Evolutionary conservation across 495 filamentous ascomycete species (phyloP).

Genomic region (Cryomyces minteri): DNA sequence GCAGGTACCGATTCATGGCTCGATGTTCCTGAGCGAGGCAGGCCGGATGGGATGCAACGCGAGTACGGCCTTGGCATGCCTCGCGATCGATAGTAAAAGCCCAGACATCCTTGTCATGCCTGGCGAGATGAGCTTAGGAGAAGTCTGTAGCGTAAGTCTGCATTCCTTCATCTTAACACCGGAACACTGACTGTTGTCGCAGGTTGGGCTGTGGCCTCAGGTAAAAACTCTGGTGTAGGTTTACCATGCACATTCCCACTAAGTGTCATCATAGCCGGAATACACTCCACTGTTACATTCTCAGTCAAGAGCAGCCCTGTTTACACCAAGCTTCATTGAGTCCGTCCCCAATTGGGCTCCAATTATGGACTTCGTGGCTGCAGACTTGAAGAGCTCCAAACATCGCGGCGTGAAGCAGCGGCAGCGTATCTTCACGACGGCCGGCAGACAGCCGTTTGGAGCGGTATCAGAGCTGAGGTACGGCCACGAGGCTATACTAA

Average conservation of each 20-base stretch:
- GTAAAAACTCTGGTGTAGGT: background rate
- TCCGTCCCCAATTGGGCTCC: slow-evolving; percentile 75
- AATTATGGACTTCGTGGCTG: slow-evolving; percentile 38
- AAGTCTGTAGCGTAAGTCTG: slow-evolving; percentile 1
- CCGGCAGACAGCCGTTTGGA: slow-evolving; percentile 16
- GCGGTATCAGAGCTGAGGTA: slow-evolving; percentile 14
- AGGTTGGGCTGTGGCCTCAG: background rate
- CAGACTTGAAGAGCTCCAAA: slow-evolving; percentile 3
- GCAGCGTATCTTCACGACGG: slow-evolving; percentile 13
- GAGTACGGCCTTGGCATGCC: slow-evolving; percentile 44
- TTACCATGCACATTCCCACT: too few relatives aligned
- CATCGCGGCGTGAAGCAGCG: slow-evolving; percentile 2
- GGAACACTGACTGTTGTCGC: background rate
- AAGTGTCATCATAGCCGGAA: too few relatives aligned
- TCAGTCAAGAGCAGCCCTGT: too few relatives aligned
- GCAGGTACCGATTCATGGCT: background rate
- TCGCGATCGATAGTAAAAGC: slow-evolving; percentile 23
- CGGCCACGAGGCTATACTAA: slow-evolving; percentile 12
- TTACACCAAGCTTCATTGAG: slow-evolving; percentile 21
- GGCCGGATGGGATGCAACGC: slow-evolving; percentile 43
- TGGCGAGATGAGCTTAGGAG: slow-evolving; percentile 63
- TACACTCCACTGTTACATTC: too few relatives aligned
- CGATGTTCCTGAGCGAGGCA: slow-evolving; percentile 18
- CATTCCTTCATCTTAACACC: slow-evolving; percentile 5
- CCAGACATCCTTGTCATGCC: slow-evolving; percentile 64